Conservation (phyloP, 176 grass and related monocot species). For the Rhynchospora pubera region DNA sequence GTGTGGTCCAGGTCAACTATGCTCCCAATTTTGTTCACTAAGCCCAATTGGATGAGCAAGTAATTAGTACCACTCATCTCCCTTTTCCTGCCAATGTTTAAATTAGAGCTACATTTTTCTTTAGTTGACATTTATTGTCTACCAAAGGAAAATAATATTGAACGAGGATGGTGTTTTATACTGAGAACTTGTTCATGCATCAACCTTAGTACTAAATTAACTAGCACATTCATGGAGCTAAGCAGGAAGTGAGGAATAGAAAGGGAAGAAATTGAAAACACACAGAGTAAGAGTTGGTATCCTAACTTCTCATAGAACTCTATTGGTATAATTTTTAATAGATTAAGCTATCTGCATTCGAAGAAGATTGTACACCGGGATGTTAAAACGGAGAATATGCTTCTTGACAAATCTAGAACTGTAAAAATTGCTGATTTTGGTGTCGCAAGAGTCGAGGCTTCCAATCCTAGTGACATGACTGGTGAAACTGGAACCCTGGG, state of each 20-base stretch:
- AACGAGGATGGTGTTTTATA: neutral
- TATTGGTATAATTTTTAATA: conserved; percentile 8
- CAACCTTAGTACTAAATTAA: conserved; percentile 3
- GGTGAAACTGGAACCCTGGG: conserved; percentile 99
- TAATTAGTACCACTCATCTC: neutral
- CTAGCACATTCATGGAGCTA: neutral
- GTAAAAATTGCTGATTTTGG: conserved; percentile 99
- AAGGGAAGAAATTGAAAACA: neutral
- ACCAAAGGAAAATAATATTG: neutral
- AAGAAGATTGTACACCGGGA: conserved; percentile 97
- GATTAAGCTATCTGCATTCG: conserved; percentile 96
- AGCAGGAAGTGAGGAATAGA: neutral
- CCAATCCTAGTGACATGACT: conserved; percentile 98
- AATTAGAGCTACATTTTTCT: neutral
- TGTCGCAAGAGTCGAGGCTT: conserved; percentile 96
- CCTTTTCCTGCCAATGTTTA: neutral
- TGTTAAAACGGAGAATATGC: conserved; percentile 99
- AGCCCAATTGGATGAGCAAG: neutral
- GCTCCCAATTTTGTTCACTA: neutral
- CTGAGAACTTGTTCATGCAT: neutral
- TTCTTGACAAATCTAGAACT: conserved; percentile 87
- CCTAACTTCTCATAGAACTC: neutral
- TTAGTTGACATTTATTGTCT: neutral
- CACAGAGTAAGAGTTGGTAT: neutral
- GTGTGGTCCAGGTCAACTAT: neutral